phyloP scores from a whole-genome alignment of 1,284 basidiomycete genomes.

The Ustanciosporium gigantosporum region DNA sequence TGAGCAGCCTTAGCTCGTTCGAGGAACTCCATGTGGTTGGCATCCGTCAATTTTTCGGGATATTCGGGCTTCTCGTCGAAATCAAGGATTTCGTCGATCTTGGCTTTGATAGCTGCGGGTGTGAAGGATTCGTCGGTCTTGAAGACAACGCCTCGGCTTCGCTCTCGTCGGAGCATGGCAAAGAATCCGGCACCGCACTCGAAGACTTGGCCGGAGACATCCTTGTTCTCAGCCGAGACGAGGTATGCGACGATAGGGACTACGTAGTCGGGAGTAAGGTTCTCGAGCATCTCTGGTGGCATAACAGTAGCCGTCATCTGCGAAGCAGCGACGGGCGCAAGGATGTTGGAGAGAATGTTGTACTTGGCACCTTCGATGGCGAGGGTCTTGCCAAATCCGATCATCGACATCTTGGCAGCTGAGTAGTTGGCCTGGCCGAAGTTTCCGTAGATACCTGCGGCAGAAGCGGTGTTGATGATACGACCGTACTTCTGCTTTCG shows the following conservation, averaged over 20 bases:
- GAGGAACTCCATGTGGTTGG: constrained; percentile 67
- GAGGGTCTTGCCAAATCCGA: constrained; percentile 81
- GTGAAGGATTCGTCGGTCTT: constrained; percentile 89
- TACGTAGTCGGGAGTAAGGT: constrained; percentile 89
- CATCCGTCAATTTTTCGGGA: constrained; percentile 72
- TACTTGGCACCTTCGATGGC: constrained; percentile 85
- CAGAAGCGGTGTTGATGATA: constrained; percentile 60
- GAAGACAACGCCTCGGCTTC: constrained; percentile 81
- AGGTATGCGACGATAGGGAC: constrained; percentile 72
- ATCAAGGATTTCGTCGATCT: constrained; percentile 71
- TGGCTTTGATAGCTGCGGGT: constrained; percentile 74
- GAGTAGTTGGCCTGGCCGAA: constrained; percentile 89
- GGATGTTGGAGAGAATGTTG: constrained; percentile 81
- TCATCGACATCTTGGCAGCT: constrained; percentile 64
- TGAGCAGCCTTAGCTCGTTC: constrained; percentile 72
- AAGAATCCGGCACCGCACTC: constrained; percentile 93
- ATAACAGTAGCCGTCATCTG: constrained; percentile 92
- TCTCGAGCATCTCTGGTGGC: constrained; percentile 93
- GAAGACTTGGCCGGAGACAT: constrained; percentile 84
- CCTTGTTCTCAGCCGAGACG: constrained; percentile 54
- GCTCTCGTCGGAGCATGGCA: constrained; percentile 90
- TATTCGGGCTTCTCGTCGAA: constrained; percentile 75
- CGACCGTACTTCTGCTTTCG: constrained; percentile 73
- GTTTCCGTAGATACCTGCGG: constrained; percentile 71
- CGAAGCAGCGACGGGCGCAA: constrained; percentile 92